These are phyloP conservation scores for Camelina neglecta DNA, from an alignment of 345 rosid species.

Conservation along the genomic window DNA sequence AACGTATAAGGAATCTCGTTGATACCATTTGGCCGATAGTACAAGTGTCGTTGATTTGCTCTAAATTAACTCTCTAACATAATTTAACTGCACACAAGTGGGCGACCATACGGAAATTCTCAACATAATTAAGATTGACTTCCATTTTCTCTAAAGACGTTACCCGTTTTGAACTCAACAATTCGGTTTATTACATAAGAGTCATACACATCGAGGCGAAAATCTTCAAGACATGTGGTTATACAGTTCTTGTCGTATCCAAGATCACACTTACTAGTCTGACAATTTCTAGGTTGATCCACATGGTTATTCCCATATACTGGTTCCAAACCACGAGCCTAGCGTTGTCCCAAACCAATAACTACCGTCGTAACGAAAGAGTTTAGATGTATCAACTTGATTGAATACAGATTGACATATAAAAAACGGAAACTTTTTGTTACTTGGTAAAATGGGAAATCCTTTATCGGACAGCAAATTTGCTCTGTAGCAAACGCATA, in stretches of 20 bases:
- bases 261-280: not conserved
- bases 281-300: not conserved
- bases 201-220: not conserved
- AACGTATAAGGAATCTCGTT: not conserved
- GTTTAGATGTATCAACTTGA: not conserved
- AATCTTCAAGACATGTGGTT: constrained; percentile 7
- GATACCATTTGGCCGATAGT: not conserved
- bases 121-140: not conserved
- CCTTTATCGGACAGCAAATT: not conserved
- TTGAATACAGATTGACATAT: not conserved
- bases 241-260: not conserved
- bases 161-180: not conserved
- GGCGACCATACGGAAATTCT: not conserved
- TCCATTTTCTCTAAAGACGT: not conserved
- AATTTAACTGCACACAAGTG: not conserved
- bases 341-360: not conserved
- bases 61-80: not conserved
- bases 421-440: not conserved
- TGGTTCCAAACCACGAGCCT: not conserved
- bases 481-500: constrained; percentile 4
- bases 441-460: not conserved
- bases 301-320: not conserved
- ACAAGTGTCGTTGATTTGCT: not conserved
- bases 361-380: not conserved
- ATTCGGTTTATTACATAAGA: not conserved